Evolutionary conservation across 257 asterid species (phyloP), one percentile per base, ranked within the genome.

Genomic region (Solanum verrucosum): DNA sequence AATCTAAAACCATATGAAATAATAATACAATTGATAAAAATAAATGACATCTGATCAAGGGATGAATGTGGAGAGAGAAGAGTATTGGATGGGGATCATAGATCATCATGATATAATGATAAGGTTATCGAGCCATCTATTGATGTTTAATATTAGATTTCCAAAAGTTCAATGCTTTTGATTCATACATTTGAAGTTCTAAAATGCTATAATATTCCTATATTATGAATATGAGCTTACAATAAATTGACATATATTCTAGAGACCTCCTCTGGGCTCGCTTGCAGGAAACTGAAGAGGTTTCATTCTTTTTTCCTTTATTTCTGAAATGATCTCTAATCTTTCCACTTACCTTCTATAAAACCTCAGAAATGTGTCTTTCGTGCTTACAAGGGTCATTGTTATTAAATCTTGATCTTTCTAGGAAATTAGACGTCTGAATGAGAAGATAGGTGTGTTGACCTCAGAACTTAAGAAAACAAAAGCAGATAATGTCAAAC

Each of bases 251-350:
- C 31, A 23, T 37, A 74, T 21, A 37, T 37, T 21, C 95, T 90
- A 94, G 98, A 37, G 99, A 97, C 88, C 95, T 98, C 78, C 95
- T 97, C 82, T 91, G 98, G 86, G 92, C 98, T 87, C 95, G 98
- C 84, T 89, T 97, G 92, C 94, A 92, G 84, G 98, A 97, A 94
- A 94, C 98, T 56, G 99, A 97, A 92, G 99, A 97, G 99, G 99
- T 96, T 40, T 74, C 81, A 33, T 59, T 9, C 56, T 16, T 12
- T 73, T 79, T 52, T 23, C 59, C 63, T 86, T 12, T 81, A 67
- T 23, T 59, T 59, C 6, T 46, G 13, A 84, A 31, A 68, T 31
- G 85, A 27, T 85, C 11, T 79, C 20, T 72, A 46, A 25, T 63
- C 38, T 82, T 70, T 56, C 31, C 13, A 63, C 70, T 60, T 63